Percentiles rank a stretch among this genome's conserved stretches.
These are phyloP conservation scores for Fusarium austroafricanum DNA, from an alignment of 2,329 filamentous ascomycete species.

Conservation along the genomic window DNA sequence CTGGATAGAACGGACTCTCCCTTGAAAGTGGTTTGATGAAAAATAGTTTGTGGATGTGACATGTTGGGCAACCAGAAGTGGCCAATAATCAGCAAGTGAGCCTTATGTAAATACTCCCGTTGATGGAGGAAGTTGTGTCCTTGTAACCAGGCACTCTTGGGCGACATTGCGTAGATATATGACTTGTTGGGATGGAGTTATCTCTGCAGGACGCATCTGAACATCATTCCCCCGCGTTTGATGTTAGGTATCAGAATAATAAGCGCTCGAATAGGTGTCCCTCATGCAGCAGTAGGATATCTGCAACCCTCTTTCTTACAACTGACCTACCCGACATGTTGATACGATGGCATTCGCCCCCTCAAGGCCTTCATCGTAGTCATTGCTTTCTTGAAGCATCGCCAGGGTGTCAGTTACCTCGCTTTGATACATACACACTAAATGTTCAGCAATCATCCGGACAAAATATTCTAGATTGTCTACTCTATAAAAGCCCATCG, in stretches of 20 bases:
- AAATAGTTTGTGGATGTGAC: conserved; percentile 52
- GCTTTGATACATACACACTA: not conserved
- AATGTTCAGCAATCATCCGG: not conserved
- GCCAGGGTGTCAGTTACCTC: not conserved
- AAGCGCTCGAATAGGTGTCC: conserved; percentile 10
- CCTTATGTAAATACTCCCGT: not conserved
- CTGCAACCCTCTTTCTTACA: not conserved
- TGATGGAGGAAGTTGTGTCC: not conserved
- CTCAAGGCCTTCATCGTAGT: not conserved
- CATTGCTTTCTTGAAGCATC: not conserved
- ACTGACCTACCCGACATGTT: not conserved
- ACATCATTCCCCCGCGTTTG: not conserved
- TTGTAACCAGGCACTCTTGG: not conserved
- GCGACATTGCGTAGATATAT: not conserved
- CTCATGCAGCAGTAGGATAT: not conserved
- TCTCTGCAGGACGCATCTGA: not conserved
- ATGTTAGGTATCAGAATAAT: not conserved
- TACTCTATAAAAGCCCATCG: not conserved
- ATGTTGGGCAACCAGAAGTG: conserved; percentile 26
- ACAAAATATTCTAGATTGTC: not conserved
- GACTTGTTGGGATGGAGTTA: not conserved
- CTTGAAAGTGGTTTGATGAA: conserved; percentile 52
- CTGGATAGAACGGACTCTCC: conserved; percentile 51
- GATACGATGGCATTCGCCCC: not conserved
- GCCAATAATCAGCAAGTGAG: not conserved